Evolutionary conservation across 2,329 filamentous ascomycete genomes (phyloP), one percentile per base, ranked within the genome.

Genomic region (Aspergillus thermomutatus): DNA sequence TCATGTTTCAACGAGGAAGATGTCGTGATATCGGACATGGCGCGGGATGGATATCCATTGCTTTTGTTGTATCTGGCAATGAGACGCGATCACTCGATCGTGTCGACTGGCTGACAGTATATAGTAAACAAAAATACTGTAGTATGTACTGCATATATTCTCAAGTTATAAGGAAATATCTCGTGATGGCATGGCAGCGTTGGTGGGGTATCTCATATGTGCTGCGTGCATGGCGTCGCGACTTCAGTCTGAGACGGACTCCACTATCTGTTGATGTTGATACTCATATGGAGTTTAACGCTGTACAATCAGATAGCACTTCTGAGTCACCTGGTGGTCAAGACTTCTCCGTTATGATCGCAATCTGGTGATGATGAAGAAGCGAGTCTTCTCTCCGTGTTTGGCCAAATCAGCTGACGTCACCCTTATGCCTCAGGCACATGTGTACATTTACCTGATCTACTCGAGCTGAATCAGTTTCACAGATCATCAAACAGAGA

Each of bases 1-100:
- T 37, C 31, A 37, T 37, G 50, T n/a, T 54, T 63, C 23, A 56
- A 58, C 34, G 62, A 58, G 1, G 57, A 64, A 56, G 54, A 56
- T 41, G 60, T 63, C 53, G 65, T 64, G 45, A 67, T 62, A 45
- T 55, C 55, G 17, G 57, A 46, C 54, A 58, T 60, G 14, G n/a
- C 40, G 14, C 5, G 43, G 9, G 9, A 3, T 10, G 43, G 25
- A 14, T 23, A 23, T 23, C 43, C 43, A 46, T 46, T 26, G 43
- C 23, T 46, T 19, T 19, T 21, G 21, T 11, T 3, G 14, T 37
- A 23, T 45, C 4, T 45, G 41, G 8, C 2, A 45, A 14, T 19
- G 9, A 45, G 41, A 40, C 28, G 9, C 21, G 41, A 45, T 11
- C 2, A 45, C 21, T 9, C 40, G 40, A 4, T 43, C 28, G n/a